Evolutionary conservation across 192 early-diverging fungal genomes (phyloP).

Genomic region (Physocladia obscura): DNA sequence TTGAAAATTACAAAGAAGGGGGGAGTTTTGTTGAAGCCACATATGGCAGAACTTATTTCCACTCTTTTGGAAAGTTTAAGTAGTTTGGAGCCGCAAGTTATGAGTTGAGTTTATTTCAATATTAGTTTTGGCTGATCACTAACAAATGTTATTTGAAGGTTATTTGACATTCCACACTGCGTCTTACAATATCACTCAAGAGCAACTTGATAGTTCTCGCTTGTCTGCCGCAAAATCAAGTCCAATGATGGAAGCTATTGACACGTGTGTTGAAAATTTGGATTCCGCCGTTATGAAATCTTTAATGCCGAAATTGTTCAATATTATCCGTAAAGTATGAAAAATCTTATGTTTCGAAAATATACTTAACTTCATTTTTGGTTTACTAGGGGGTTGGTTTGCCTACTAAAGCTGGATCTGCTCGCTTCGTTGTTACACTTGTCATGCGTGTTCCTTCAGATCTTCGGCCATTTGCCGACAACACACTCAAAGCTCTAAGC

Average conservation of each 20-base stretch:
- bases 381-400: slow-evolving; percentile 72
- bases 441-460: slow-evolving; percentile 68
- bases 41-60: slow-evolving; percentile 70
- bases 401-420: slow-evolving; percentile 88
- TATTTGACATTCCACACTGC: slow-evolving; percentile 90
- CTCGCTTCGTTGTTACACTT: slow-evolving; percentile 78
- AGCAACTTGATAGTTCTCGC: slow-evolving; percentile 80
- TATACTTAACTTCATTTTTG: neutral
- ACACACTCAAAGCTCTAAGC: slow-evolving; percentile 73
- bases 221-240: slow-evolving; percentile 80
- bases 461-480: slow-evolving; percentile 69
- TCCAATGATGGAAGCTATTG: slow-evolving; percentile 93
- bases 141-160: slow-evolving; percentile 42
- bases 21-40: slow-evolving; percentile 69
- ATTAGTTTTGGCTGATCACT: neutral
- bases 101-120: slow-evolving; percentile 49
- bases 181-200: slow-evolving; percentile 79
- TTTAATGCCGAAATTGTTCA: slow-evolving; percentile 67
- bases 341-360: neutral
- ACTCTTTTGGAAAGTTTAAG: slow-evolving; percentile 83
- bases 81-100: slow-evolving; percentile 66
- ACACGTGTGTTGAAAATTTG: slow-evolving; percentile 73
- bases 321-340: slow-evolving; percentile 63
- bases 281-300: slow-evolving; percentile 65
- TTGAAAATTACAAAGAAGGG: slow-evolving; percentile 80